Percentiles rank a stretch among this genome's conserved stretches.
Evolutionary conservation across 768 basidiomycete species (phyloP).

Genomic region (Scleroderma citrinum): DNA sequence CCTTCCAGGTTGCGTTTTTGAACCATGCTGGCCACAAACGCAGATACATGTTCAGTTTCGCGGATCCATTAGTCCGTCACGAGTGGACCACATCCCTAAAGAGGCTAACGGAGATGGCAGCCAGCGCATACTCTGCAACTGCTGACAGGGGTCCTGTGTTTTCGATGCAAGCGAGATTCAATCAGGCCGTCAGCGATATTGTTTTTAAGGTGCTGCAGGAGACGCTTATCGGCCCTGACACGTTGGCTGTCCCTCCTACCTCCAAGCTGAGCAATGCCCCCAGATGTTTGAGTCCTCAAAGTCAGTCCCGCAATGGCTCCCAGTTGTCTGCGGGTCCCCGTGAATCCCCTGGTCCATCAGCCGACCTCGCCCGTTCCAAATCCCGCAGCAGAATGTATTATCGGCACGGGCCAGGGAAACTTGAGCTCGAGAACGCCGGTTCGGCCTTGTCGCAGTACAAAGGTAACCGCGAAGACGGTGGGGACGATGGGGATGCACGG

Average conservation of each 20-base stretch:
- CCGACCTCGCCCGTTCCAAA: constrained; percentile 53
- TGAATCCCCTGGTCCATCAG: constrained; percentile 18
- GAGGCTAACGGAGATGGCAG: constrained; percentile 55
- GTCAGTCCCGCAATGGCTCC: constrained; percentile 13
- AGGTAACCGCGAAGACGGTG: constrained; percentile 27
- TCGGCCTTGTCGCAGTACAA: constrained; percentile 18
- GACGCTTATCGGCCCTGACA: constrained; percentile 52
- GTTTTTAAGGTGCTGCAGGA: constrained; percentile 84
- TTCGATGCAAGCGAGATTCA: constrained; percentile 39
- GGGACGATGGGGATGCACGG: constrained; percentile 26
- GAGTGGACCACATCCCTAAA: constrained; percentile 68
- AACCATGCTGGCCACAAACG: constrained; percentile 63
- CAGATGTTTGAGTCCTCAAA: constrained; percentile 25
- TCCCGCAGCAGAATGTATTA: constrained; percentile 68
- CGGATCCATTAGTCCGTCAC: constrained; percentile 68
- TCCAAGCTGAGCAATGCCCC: constrained; percentile 30
- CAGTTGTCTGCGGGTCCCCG: constrained; percentile 22
- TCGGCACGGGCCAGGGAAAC: constrained; percentile 54
- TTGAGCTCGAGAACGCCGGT: constrained; percentile 48
- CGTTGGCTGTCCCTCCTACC: constrained; percentile 16
- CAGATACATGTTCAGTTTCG: constrained; percentile 93
- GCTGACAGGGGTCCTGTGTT: constrained; percentile 31
- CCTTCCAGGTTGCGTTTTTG: constrained; percentile 86
- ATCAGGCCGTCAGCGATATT: constrained; percentile 65
- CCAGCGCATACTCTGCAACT: constrained; percentile 17